Percentiles rank a stretch among this genome's conserved stretches.
Conservation (phyloP, 805 yeast species). For the Hanseniaspora lachancei region DNA sequence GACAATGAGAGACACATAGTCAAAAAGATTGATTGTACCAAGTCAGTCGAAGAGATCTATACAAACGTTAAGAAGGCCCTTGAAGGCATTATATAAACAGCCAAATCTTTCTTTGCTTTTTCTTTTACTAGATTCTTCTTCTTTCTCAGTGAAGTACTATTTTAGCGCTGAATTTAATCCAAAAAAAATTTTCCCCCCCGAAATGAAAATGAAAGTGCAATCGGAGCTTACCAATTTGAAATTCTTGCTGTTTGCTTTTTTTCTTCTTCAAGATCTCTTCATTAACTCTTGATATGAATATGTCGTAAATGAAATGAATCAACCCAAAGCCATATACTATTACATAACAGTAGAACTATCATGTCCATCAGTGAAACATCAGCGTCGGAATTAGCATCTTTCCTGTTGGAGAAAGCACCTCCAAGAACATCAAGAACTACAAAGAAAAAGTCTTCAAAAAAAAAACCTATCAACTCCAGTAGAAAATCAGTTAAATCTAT, state of each 20-base stretch:
- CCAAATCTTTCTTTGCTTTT: neutral
- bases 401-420: neutral
- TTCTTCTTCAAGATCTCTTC: too few species aligned
- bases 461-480: neutral
- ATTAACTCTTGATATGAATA: too few species aligned
- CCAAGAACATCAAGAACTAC: neutral
- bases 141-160: too few species aligned
- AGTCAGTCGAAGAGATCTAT: slow-evolving; percentile 69
- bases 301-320: too few species aligned
- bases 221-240: too few species aligned
- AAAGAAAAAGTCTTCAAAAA: neutral
- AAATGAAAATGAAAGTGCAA: too few species aligned
- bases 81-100: slow-evolving; percentile 28
- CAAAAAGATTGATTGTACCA: slow-evolving; percentile 56
- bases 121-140: too few species aligned
- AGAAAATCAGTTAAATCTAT: neutral
- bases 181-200: too few species aligned
- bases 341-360: neutral
- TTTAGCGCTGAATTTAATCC: too few species aligned
- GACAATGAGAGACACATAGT: slow-evolving; percentile 64
- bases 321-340: neutral
- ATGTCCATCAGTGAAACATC: neutral
- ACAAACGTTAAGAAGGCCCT: slow-evolving; percentile 54
- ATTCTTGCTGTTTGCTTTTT: too few species aligned
- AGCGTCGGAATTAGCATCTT: slow-evolving; percentile 10